Base-by-base conservation (phyloP, 108 stramenopile genomes). In the Skeletonema tropicum region DNA sequence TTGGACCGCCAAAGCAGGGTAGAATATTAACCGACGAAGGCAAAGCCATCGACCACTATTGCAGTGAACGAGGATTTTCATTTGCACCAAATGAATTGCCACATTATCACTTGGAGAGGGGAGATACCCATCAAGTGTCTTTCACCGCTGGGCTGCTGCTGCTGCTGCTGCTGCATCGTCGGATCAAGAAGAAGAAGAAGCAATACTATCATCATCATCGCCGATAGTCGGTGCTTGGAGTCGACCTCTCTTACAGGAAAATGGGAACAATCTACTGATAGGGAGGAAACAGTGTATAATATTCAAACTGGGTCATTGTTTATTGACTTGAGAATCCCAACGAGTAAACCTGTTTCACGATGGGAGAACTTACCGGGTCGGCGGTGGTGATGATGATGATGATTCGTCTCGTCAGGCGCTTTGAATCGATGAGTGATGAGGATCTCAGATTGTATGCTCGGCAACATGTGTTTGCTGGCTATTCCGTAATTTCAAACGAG, bases 381-480 rank as follows among this genome's bases (percentile, higher is more conserved):
- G 45, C 45, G n/a, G 2, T 46, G n/a, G 4, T 46, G 14, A 46
- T 12, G n/a, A n/a, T 46, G 14, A 46, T 12, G 14, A 46, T 4
- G 2, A 46, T n/a, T 46, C 45, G 48, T 39, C 41, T 60, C 76
- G 77, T 13, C 57, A 64, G 55, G 46, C 84, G 32, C n/a, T 46
- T 90, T 39, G 66, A 80, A 29, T 82, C 76, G 14, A 70, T 88
- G 74, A 75, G 66, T 63, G 83, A 83, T 8, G 30, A 82, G 3
- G 82, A 94, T 48, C 83, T 97, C 26, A 86, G 92, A 15, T 32
- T 89, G 10, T 94, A 87, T 81, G 90, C 93, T 23, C 73, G 96
- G 31, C 92, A 94, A 61, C 96, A 97, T 73, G 89, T 92, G 30
- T 97, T 97, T 85, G 94, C 89, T 6, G 96, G 96, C 15, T 89